Evolutionary conservation across 148 eudicot genomes (phyloP).

Genomic region (Suaeda aralocaspica): DNA sequence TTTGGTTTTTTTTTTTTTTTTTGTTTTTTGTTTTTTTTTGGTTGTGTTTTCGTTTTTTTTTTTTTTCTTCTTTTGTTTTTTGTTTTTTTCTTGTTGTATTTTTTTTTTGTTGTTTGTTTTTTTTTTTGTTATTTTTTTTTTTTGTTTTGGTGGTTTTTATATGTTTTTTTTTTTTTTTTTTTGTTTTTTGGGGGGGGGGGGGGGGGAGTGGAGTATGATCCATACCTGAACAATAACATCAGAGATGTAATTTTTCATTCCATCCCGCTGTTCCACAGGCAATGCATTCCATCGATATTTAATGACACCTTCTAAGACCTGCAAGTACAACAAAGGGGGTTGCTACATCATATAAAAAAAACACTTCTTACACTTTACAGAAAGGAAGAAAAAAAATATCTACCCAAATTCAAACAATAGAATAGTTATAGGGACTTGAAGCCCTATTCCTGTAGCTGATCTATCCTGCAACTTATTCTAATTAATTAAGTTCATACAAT

Average conservation of each 20-base stretch:
- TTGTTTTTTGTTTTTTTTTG: too few species aligned
- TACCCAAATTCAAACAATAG: neutral
- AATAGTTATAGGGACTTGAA: neutral
- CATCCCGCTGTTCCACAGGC: conserved; percentile 91
- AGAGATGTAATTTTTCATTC: conserved; percentile 95
- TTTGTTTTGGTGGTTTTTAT: too few species aligned
- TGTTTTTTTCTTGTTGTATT: too few species aligned
- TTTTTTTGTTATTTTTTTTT: too few species aligned
- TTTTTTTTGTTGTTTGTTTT: too few species aligned
- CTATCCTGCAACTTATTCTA: neutral
- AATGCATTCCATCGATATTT: conserved; percentile 97
- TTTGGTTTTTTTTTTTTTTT: too few species aligned
- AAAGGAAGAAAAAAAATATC: neutral
- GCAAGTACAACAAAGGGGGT: conserved; percentile 8
- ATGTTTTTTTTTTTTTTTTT: too few species aligned
- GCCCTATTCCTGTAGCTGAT: neutral
- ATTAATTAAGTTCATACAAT: neutral
- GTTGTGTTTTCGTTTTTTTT: too few species aligned
- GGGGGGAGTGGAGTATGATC: too few species aligned
- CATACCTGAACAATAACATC: conserved; percentile 92
- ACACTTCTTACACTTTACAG: neutral
- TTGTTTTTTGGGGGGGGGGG: too few species aligned
- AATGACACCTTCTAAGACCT: conserved; percentile 96
- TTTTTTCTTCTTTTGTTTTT: too few species aligned
- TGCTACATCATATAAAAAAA: neutral